phyloP scores from a whole-genome alignment of 2,329 filamentous ascomycete species.

The Dactylellina cionopaga region DNA sequence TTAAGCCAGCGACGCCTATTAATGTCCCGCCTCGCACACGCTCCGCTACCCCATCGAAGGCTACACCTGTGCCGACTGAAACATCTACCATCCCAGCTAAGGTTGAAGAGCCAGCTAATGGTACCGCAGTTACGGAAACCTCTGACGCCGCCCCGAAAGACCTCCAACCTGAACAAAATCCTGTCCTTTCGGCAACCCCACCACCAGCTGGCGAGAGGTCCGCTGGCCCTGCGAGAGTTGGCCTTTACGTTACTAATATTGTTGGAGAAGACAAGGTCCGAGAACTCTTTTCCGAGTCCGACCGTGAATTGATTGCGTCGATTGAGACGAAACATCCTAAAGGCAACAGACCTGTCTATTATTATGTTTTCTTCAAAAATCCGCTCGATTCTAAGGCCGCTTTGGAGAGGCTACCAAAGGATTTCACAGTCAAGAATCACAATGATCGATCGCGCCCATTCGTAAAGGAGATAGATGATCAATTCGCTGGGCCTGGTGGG shows the following conservation, averaged over 20 bases:
- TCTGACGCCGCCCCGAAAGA: conserved; percentile 11
- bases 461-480: conserved; percentile 72
- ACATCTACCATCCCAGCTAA: conserved; percentile 70
- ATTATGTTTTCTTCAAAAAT: conserved; percentile 85
- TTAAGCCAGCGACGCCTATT: conserved; percentile 57
- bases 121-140: conserved; percentile 64
- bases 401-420: conserved; percentile 78
- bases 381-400: conserved; percentile 82
- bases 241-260: conserved; percentile 88
- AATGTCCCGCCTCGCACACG: conserved; percentile 57
- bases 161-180: conserved; percentile 2
- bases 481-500: conserved; percentile 63
- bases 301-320: conserved; percentile 80
- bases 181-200: conserved; percentile 63
- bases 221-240: conserved; percentile 75
- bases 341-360: conserved; percentile 67
- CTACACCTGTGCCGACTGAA: conserved; percentile 61
- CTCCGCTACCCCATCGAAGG: conserved; percentile 57
- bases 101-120: conserved; percentile 64
- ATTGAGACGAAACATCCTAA: conserved; percentile 66
- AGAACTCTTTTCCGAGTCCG: conserved; percentile 82
- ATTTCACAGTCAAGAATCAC: conserved; percentile 67
- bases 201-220: conserved; percentile 71
- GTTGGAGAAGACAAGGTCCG: conserved; percentile 83
- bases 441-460: conserved; percentile 77